Conservation (phyloP, 345 rosid genomes). For the Lepidium didymum region DNA sequence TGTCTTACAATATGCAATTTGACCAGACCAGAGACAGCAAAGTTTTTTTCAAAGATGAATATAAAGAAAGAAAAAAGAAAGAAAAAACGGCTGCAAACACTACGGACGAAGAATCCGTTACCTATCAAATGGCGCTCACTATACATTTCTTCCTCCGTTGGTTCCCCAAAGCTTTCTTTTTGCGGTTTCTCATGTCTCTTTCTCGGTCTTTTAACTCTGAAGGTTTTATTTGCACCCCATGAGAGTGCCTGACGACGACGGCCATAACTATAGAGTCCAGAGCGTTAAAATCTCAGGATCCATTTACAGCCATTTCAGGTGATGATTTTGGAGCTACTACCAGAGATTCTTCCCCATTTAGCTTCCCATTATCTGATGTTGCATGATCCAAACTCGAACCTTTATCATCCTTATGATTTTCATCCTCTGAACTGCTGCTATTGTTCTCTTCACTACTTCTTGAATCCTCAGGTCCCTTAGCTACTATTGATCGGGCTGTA, state of each 20-base stretch:
- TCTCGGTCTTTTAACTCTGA: constrained; percentile 1
- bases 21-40: constrained; percentile 22
- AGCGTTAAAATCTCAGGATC: constrained; percentile 46
- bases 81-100: constrained; percentile 11
- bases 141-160: constrained; percentile 22
- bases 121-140: constrained; percentile 26
- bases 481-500: constrained; percentile 6
- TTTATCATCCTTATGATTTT: constrained; percentile 46
- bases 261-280: constrained; percentile 16
- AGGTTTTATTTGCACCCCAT: constrained; percentile 16
- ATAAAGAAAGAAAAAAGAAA: neutral
- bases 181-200: constrained; percentile 16
- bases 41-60: constrained; percentile 17
- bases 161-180: constrained; percentile 14
- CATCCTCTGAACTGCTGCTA: constrained; percentile 41
- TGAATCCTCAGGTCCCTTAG: constrained; percentile 25
- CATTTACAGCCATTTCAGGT: constrained; percentile 90
- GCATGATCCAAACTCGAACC: constrained; percentile 59
- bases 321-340: constrained; percentile 68
- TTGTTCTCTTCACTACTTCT: constrained; percentile 31
- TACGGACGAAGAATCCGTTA: constrained; percentile 21
- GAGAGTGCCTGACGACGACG: constrained; percentile 18
- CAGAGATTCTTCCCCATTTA: constrained; percentile 51
- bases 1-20: constrained; percentile 31
- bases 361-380: constrained; percentile 28